phyloP scores from a whole-genome alignment of 768 basidiomycete species.

The Boletus tomentosulus region DNA sequence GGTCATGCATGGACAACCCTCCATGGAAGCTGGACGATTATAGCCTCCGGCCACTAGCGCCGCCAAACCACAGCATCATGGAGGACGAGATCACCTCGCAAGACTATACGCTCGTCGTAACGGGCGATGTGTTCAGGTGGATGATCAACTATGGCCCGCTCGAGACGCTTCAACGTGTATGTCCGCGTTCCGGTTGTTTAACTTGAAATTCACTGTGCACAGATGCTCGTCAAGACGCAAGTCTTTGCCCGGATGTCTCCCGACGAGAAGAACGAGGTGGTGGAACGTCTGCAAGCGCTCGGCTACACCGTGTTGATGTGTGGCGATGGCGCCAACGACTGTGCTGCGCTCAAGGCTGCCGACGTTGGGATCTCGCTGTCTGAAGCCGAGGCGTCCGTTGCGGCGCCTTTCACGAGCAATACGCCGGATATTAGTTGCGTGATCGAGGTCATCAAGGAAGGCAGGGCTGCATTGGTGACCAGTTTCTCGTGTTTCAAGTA shows the following conservation, averaged over 20 bases:
- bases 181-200: neutral
- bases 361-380: slow-evolving; percentile 96
- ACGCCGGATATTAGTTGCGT: slow-evolving; percentile 95
- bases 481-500: slow-evolving; percentile 99
- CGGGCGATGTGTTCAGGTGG: slow-evolving; percentile 97
- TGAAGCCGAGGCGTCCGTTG: slow-evolving; percentile 97
- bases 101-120: slow-evolving; percentile 88
- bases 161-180: slow-evolving; percentile 89
- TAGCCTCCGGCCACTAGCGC: slow-evolving; percentile 74
- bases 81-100: slow-evolving; percentile 68
- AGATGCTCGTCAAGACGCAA: slow-evolving; percentile 98
- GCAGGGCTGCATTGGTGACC: slow-evolving; percentile 91
- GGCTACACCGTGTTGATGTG: slow-evolving; percentile 99
- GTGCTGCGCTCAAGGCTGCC: slow-evolving; percentile 96
- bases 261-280: slow-evolving; percentile 98
- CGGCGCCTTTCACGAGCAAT: slow-evolving; percentile 93
- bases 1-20: slow-evolving; percentile 90
- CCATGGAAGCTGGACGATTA: slow-evolving; percentile 83
- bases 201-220: neutral
- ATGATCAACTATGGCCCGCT: slow-evolving; percentile 93
- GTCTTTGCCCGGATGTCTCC: slow-evolving; percentile 99
- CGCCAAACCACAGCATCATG: slow-evolving; percentile 70
- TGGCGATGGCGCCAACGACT: slow-evolving; percentile 98
- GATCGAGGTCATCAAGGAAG: slow-evolving; percentile 94
- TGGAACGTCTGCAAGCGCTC: slow-evolving; percentile 87